These are phyloP conservation scores for Ophiorrhiza pumila DNA, from an alignment of 257 asterid species.

Conservation along the genomic window DNA sequence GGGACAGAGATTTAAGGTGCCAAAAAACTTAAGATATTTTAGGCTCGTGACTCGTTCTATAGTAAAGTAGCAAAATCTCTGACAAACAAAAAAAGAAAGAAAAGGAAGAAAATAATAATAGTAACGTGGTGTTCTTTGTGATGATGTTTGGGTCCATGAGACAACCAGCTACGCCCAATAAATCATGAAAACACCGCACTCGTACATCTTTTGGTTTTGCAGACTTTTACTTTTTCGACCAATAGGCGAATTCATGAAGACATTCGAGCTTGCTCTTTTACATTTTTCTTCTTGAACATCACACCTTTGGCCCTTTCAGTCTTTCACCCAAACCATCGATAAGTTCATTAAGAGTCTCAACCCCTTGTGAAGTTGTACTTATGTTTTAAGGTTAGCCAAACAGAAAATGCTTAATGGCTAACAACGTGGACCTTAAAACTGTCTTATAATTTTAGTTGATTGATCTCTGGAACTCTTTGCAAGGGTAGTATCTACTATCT, in stretches of 20 bases:
- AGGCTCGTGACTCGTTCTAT: neutral
- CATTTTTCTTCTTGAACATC: too few relatives aligned
- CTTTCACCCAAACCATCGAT: too few relatives aligned
- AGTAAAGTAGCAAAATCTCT: neutral
- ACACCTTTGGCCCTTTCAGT: too few relatives aligned
- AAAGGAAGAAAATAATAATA: neutral
- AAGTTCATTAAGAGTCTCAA: too few relatives aligned
- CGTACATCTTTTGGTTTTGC: slow-evolving; percentile 1
- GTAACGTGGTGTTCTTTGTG: neutral
- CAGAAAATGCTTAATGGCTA: too few relatives aligned
- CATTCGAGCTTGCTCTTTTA: neutral
- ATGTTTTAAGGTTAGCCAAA: too few relatives aligned
- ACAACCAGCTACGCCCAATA: slow-evolving; percentile 9
- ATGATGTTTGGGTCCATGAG: slow-evolving; percentile 22
- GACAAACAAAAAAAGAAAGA: too few relatives aligned
- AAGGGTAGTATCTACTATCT: neutral
- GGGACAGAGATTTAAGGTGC: neutral
- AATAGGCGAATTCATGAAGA: too few relatives aligned
- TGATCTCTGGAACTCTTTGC: neutral
- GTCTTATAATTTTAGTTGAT: neutral
- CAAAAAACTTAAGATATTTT: neutral
- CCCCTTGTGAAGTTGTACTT: too few relatives aligned
- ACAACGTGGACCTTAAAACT: too few relatives aligned
- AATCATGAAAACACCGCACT: slow-evolving; percentile 21
- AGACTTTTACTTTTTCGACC: neutral